phyloP scores from a whole-genome alignment of 768 basidiomycete species.

The Termitomyces sp. region DNA sequence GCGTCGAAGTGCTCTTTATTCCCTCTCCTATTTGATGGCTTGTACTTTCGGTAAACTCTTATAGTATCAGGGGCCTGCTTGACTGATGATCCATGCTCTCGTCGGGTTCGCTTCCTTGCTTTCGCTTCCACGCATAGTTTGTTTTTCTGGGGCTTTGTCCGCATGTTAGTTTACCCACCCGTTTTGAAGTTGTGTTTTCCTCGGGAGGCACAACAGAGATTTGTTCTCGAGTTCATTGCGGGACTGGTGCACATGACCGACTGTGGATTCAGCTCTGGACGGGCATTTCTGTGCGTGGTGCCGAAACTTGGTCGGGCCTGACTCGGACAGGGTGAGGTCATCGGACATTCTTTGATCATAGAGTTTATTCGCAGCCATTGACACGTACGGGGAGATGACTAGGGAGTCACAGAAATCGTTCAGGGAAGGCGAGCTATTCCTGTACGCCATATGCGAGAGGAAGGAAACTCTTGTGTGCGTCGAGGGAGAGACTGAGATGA shows the following conservation, averaged over 20 bases:
- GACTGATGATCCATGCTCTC: conserved; percentile 10
- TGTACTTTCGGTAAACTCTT: conserved; percentile 11
- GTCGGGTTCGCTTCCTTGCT: conserved; percentile 3
- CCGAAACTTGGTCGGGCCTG: conserved; percentile 15
- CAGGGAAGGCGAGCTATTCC: conserved; percentile 30
- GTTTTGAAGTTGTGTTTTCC: conserved; percentile 39
- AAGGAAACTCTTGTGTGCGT: conserved; percentile 3
- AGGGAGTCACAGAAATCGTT: conserved; percentile 15
- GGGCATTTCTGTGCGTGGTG: conserved; percentile 4
- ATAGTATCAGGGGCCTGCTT: conserved; percentile 1
- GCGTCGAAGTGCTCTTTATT: conserved; percentile 5
- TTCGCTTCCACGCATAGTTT: conserved; percentile 1
- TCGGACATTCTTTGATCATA: conserved; percentile 13
- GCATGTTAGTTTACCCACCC: conserved; percentile 25
- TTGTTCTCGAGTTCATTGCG: conserved; percentile 48
- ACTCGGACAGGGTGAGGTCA: conserved; percentile 21
- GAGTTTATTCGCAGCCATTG: conserved; percentile 22
- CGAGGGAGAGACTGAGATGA: conserved; percentile 4
- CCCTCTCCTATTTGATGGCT: conserved; percentile 15
- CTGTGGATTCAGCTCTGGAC: conserved; percentile 9
- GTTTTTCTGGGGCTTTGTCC: conserved; percentile 5
- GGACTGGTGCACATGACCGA: conserved; percentile 11
- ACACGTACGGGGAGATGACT: conserved; percentile 31
- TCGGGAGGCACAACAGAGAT: conserved; percentile 52
- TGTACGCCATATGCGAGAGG: conserved; percentile 24